A percentile compares a stretch with the other conserved stretches of the same genome.
Conservation (phyloP, 805 yeast genomes). For the Yarrowia osloensis region DNA sequence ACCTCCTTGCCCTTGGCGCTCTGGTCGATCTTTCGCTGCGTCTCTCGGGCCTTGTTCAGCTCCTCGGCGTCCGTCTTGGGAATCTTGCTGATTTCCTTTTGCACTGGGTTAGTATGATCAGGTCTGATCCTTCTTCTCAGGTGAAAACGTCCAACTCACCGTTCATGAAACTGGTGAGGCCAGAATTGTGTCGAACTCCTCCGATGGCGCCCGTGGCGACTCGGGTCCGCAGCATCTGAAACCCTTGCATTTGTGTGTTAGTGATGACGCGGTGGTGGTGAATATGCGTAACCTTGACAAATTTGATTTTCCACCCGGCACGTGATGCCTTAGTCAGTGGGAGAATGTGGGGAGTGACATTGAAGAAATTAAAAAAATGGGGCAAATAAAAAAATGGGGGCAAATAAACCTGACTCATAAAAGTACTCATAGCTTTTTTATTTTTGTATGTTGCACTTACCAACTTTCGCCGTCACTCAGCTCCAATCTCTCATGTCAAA, state of each 20-base stretch:
- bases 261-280: conserved; percentile 23
- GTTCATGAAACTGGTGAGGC: conserved; percentile 25
- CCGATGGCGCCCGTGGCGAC: conserved; percentile 15
- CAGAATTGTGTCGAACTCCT: conserved; percentile 24
- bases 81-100: conserved; percentile 24
- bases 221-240: conserved; percentile 29
- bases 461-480: too few species aligned
- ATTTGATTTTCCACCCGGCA: conserved; percentile 12
- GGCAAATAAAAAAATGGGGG: too few species aligned
- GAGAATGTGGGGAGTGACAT: not conserved
- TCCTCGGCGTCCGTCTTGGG: conserved; percentile 26
- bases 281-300: conserved; percentile 13
- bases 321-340: conserved; percentile 15
- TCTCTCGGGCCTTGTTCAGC: conserved; percentile 23
- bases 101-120: conserved; percentile 19
- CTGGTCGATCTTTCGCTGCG: conserved; percentile 19
- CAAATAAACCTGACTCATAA: too few species aligned
- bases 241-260: conserved; percentile 19
- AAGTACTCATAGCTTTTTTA: too few species aligned
- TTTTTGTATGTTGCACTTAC: too few species aligned
- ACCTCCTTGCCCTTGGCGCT: conserved; percentile 29
- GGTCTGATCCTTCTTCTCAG: not conserved
- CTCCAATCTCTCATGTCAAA: too few species aligned
- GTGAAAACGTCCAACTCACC: not conserved
- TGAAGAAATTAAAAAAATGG: too few species aligned